Evolutionary conservation across 2,329 filamentous ascomycete genomes (phyloP).

Genomic region (Ceratocystis destructans): DNA sequence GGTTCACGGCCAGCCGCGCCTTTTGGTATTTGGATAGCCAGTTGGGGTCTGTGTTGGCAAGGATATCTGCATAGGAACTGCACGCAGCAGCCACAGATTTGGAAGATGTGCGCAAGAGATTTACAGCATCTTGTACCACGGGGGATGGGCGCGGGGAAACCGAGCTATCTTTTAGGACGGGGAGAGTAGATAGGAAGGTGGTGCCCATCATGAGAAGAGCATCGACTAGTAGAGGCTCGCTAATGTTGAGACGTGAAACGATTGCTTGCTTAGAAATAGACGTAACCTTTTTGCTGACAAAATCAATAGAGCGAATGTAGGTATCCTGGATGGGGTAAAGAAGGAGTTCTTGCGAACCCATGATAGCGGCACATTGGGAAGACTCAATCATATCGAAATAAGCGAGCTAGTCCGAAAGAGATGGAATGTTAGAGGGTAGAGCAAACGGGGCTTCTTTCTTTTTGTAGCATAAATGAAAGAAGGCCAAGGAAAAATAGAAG

Average conservation of each 20-base stretch:
- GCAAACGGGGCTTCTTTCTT: constrained; percentile 5
- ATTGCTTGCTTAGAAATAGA: constrained; percentile 53
- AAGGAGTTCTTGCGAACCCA: constrained; percentile 72
- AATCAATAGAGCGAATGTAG: constrained; percentile 54
- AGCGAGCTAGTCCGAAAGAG: constrained; percentile 44
- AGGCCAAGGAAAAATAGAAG: neutral
- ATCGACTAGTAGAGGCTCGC: constrained; percentile 66
- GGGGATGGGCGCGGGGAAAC: constrained; percentile 42
- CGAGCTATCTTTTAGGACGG: constrained; percentile 51
- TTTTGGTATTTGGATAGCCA: constrained; percentile 82
- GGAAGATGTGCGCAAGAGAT: constrained; percentile 56
- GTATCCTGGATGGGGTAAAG: constrained; percentile 71
- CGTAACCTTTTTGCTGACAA: constrained; percentile 51
- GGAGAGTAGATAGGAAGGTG: constrained; percentile 65
- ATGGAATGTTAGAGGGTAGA: constrained; percentile 1
- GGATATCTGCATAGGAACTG: constrained; percentile 64
- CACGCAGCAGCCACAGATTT: constrained; percentile 61
- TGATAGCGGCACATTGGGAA: constrained; percentile 59
- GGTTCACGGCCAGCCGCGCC: constrained; percentile 70
- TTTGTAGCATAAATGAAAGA: constrained; percentile 21
- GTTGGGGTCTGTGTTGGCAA: constrained; percentile 53
- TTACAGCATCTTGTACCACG: constrained; percentile 62
- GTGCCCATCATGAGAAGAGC: constrained; percentile 72
- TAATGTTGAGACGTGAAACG: constrained; percentile 48
- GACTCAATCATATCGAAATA: constrained; percentile 58